Evolutionary conservation across 192 early-diverging fungal species (phyloP).

Genomic region (Coemansia biformis): DNA sequence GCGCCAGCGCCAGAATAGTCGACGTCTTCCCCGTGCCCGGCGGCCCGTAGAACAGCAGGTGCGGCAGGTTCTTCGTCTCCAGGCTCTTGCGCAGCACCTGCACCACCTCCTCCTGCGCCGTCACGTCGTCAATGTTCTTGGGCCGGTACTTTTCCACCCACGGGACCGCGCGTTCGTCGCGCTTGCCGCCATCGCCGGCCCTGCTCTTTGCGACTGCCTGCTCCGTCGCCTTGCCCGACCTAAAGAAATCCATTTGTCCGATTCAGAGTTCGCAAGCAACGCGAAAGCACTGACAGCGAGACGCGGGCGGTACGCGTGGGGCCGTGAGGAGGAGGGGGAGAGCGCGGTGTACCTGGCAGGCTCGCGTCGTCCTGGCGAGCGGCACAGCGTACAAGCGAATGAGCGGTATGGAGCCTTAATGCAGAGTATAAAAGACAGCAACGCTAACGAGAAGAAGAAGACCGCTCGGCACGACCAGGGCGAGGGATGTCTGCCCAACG

Average conservation of each 20-base stretch:
- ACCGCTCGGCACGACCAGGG: too few species aligned
- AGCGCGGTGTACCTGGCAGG: too few species aligned
- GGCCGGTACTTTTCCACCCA: conserved; percentile 98
- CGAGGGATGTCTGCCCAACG: too few species aligned
- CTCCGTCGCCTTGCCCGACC: conserved; percentile 11
- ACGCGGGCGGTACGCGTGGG: too few species aligned
- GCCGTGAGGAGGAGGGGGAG: too few species aligned
- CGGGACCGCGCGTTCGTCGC: conserved; percentile 42
- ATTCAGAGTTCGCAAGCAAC: background rate
- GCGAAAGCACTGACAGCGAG: too few species aligned
- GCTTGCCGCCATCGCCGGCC: background rate
- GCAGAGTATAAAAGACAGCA: too few species aligned
- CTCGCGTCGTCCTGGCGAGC: too few species aligned
- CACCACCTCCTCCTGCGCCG: conserved; percentile 88
- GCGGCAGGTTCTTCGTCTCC: conserved; percentile 89
- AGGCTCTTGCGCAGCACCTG: conserved; percentile 76
- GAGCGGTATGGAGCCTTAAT: too few species aligned
- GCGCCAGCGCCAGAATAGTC: conserved; percentile 83
- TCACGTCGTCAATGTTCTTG: conserved; percentile 74
- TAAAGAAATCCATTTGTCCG: conserved; percentile 41
- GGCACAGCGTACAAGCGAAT: too few species aligned
- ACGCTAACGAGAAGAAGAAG: too few species aligned
- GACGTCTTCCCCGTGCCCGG: conserved; percentile 98
- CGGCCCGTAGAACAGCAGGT: conserved; percentile 95
- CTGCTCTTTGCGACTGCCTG: conserved; percentile 3